Evolutionary conservation across 495 filamentous ascomycete genomes (phyloP), one percentile per base, ranked within the genome.

Genomic region (Glonium stellatum): DNA sequence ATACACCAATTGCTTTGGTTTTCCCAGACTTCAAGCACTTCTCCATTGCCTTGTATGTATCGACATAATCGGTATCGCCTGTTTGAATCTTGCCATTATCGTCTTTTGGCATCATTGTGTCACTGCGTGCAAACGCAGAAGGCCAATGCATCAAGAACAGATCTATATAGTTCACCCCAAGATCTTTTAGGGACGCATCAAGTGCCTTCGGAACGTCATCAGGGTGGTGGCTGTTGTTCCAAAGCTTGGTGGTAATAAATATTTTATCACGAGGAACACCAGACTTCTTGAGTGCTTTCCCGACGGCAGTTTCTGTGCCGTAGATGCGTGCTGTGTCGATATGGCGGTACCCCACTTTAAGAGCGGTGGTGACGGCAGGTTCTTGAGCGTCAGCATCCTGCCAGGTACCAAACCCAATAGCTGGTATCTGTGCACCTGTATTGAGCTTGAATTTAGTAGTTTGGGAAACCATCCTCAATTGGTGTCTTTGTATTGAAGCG

Each of bases 301-400:
- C 87, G 57, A 88, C 84, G 66, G 86, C 79, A 0, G 68, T 61
- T 62, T 89, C 86, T 61, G 88, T 89, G 46, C 70, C 76, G 69
- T 89, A 89, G 70, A 80, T 81, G 67, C 87, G 84, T 0, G 87
- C 86, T 0, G 85, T 84, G 70, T 89, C 86, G 61, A 89, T 87
- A 70, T 87, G 84, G 36, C 84, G 79, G 74, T 88, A 88, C 39
- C 86, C 86, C 6, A 74, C 68, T 8, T 80, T 70, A 25, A 89
- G 71, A 15, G 86, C 86, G 36, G 76, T 77, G 25, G 77, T 73
- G 58, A 77, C 80, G 9, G 84, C 83, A 22, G 77, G 66, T n/a
- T 77, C 73, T 69, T 81, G 84, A 56, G 79, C 71, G 21, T 74
- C 60, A 21, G 69, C 53, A 58, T 75, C 73, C 51, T 73, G 73